These are phyloP conservation scores for Arxiozyma telluris DNA, from an alignment of 1,139 yeast genomes.

Conservation along the genomic window DNA sequence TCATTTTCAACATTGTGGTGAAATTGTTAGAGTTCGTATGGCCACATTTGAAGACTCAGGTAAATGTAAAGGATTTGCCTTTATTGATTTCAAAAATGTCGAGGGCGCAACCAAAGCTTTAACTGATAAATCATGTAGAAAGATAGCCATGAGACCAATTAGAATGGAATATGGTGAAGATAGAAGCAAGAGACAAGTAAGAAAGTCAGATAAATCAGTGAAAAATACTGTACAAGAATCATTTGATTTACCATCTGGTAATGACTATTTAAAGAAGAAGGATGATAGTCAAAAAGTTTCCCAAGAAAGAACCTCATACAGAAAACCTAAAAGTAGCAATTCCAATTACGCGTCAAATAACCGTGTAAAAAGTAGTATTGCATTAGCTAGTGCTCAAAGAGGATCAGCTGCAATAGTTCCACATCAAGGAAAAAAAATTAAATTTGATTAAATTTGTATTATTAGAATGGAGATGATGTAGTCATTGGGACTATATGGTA, in stretches of 20 bases:
- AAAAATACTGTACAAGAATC: constrained; percentile 4
- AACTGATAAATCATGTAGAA: constrained; percentile 49
- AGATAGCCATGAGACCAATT: constrained; percentile 62
- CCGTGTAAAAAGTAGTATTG: constrained; percentile 72
- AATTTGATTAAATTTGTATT: constrained; percentile 38
- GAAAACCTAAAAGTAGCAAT: constrained; percentile 1
- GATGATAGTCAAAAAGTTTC: not conserved
- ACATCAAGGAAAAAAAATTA: constrained; percentile 81
- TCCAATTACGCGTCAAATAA: constrained; percentile 30
- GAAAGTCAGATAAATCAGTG: constrained; percentile 22
- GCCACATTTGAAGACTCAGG: constrained; percentile 96
- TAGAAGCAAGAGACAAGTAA: constrained; percentile 59
- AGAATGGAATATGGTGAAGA: constrained; percentile 94
- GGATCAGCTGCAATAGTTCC: constrained; percentile 85
- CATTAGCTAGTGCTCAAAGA: constrained; percentile 82
- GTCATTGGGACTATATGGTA: not conserved
- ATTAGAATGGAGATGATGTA: not conserved
- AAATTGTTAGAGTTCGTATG: constrained; percentile 75
- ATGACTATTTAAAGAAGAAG: not conserved
- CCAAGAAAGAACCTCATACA: not conserved
- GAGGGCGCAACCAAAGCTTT: constrained; percentile 78
- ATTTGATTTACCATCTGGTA: constrained; percentile 15
- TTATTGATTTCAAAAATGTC: constrained; percentile 74
- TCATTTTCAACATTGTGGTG: constrained; percentile 72
- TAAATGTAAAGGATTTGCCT: constrained; percentile 94